These are phyloP conservation scores for Achaetomiella virescens DNA, from an alignment of 495 filamentous ascomycete species.

Conservation along the genomic window DNA sequence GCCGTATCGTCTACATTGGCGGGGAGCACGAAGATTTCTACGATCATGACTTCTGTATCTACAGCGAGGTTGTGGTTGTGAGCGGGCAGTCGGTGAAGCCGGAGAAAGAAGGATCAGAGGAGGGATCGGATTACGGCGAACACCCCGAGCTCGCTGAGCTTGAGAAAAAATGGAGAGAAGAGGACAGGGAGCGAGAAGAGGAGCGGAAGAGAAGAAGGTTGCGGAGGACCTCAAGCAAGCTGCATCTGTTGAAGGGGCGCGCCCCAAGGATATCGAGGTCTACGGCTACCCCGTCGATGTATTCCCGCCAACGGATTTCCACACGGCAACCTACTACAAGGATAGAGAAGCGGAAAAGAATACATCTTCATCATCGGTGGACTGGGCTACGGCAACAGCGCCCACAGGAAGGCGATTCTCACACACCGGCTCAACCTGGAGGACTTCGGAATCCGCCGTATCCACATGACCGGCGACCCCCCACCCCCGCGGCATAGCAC, in stretches of 20 bases:
- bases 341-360: background rate
- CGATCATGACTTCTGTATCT: conserved; percentile 8
- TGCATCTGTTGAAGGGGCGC: background rate
- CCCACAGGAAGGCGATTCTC: background rate
- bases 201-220: too few relatives aligned
- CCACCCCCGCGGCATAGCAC: background rate
- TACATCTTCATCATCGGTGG: background rate
- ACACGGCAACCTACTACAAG: background rate
- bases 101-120: too few relatives aligned
- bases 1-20: background rate
- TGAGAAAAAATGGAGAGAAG: too few relatives aligned
- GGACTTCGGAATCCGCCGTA: background rate
- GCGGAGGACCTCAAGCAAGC: too few relatives aligned
- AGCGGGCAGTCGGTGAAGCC: background rate
- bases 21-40: conserved; percentile 12
- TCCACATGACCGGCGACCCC: background rate
- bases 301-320: background rate
- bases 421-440: background rate
- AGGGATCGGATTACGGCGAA: too few relatives aligned
- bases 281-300: background rate
- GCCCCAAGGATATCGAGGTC: background rate
- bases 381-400: background rate
- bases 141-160: too few relatives aligned
- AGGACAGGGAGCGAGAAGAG: too few relatives aligned
- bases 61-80: conserved; percentile 10